Base-by-base conservation (phyloP, 306 rosid species). In the Inga leiocalycina region DNA sequence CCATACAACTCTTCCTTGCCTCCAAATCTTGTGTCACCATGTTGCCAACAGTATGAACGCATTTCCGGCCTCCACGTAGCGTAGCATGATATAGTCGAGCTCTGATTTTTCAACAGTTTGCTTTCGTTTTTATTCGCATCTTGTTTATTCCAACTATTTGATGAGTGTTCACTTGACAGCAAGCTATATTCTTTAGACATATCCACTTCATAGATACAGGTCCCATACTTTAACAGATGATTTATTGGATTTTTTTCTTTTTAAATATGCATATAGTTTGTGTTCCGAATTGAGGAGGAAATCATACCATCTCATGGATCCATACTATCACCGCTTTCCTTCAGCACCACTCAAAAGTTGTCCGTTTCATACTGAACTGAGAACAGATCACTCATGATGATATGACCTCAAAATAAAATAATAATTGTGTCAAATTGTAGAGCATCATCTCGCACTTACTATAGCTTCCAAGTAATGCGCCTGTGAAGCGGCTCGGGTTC, bases 1-100 rank as follows among this genome's bases (percentile, higher is more conserved):
- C 3, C 48, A 70, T 8, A 20, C 46, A 24, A 35, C 54, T 17
- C 30, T 67, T 54, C n/a, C 39, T 19, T 14, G 17, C n/a, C 65
- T 65, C 12, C 72, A 37, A 10, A 48, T 56, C 67, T 46, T 12
- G 20, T 12, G 69, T 46, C 75, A 44, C 32, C 44, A 19, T 41
- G 71, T 51, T 79, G 72, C 79, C 79, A 37, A 20, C 22, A 69
- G 65, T 78, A 78, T 44, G 68, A 71, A 57, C 48, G 62, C 20
- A 8, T 59, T 16, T 44, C 27, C 57, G 54, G 70, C 66, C 80
- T 22, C 6, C 10, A 7, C 13, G 66, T 51, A 57, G 41, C 46
- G 9, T 44, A 20, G 71, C 81, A 24, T 82, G 75, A 32, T 54
- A 43, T 70, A 77, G 57, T 35, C 2, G 57, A 57, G 43, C 44